These are phyloP conservation scores for Oropetium thomaeum DNA, from an alignment of 176 grass and related monocot genomes.

Conservation along the genomic window DNA sequence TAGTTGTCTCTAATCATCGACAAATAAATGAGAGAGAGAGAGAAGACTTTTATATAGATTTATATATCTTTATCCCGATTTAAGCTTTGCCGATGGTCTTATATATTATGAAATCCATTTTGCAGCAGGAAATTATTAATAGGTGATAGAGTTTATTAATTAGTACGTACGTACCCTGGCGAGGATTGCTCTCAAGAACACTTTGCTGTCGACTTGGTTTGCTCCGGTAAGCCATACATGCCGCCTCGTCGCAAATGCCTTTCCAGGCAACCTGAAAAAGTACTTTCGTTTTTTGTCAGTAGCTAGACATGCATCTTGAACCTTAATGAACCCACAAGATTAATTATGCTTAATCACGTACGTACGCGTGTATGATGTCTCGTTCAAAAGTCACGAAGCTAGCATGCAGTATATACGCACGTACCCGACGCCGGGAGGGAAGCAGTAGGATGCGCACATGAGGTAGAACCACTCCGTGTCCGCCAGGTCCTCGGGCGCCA, in stretches of 20 bases:
- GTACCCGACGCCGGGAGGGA: conserved; percentile 69
- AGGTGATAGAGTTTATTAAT: too few relatives aligned
- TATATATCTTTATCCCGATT: background rate
- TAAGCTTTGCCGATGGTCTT: background rate
- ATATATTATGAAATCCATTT: background rate
- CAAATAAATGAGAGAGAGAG: background rate
- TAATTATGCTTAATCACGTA: too few relatives aligned
- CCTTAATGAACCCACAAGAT: too few relatives aligned
- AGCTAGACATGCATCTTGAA: too few relatives aligned
- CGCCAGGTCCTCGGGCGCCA: conserved; percentile 89
- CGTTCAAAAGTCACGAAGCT: background rate
- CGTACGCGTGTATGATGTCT: too few relatives aligned
- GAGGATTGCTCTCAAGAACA: conserved; percentile 85
- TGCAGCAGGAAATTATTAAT: too few relatives aligned
- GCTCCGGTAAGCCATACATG: conserved; percentile 83
- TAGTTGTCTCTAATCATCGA: background rate
- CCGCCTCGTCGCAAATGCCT: conserved; percentile 47
- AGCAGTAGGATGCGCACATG: conserved; percentile 87
- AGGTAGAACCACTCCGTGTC: conserved; percentile 98
- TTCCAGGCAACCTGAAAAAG: conserved; percentile 67
- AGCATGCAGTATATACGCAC: background rate
- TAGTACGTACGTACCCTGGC: conserved; percentile 54
- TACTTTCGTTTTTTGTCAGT: background rate
- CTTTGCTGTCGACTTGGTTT: conserved; percentile 76
- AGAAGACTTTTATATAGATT: background rate